Evolutionary conservation across 768 basidiomycete species (phyloP).

Genomic region (Naganishia kalamii): DNA sequence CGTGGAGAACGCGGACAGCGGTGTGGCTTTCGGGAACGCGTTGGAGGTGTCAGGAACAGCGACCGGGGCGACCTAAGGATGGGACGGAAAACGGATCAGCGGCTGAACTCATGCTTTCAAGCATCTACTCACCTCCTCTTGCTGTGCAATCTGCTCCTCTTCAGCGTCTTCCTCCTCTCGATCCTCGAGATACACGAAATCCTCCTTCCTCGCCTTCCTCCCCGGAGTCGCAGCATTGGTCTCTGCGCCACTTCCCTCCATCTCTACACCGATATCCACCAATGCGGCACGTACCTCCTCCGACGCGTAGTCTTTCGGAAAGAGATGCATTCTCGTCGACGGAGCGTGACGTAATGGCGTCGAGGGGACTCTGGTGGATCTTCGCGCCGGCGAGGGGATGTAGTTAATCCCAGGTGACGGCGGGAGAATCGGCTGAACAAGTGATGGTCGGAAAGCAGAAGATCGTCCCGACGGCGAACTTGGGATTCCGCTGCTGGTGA

Average conservation of each 20-base stretch:
- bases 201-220: conserved; percentile 29
- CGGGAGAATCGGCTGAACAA: conserved; percentile 5
- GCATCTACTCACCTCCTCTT: background rate
- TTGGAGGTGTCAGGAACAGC: background rate
- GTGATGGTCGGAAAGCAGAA: background rate
- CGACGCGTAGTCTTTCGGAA: conserved; percentile 14
- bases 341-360: background rate
- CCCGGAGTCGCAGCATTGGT: conserved; percentile 7
- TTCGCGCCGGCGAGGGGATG: background rate
- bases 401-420: background rate
- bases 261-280: conserved; percentile 19
- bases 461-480: background rate
- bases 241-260: conserved; percentile 22
- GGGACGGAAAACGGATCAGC: no score
- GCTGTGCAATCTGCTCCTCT: conserved; percentile 14
- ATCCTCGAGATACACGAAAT: conserved; percentile 32
- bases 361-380: background rate
- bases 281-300: conserved; percentile 30
- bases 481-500: background rate
- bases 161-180: conserved; percentile 34
- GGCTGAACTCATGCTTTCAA: background rate
- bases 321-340: conserved; percentile 20
- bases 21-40: background rate
- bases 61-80: no score
- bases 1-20: conserved; percentile 11